Conservation (phyloP, 2,329 filamentous ascomycete genomes). For the Amauroascus niger region DNA sequence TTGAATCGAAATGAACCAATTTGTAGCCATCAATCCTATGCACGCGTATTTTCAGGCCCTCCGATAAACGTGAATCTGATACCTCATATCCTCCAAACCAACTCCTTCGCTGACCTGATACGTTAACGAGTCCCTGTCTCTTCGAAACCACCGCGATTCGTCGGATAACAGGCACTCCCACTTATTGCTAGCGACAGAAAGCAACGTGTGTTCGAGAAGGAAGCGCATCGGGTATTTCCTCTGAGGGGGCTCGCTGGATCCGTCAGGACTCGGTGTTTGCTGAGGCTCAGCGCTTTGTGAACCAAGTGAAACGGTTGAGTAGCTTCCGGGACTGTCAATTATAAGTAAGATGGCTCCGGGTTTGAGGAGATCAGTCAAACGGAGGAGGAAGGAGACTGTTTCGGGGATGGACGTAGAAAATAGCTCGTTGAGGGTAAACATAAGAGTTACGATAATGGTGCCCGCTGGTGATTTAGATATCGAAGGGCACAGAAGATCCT, state of each 20-base stretch:
- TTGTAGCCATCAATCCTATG: neutral
- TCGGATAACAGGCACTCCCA: conserved; percentile 70
- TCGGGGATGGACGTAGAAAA: conserved; percentile 67
- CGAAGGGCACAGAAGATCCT: conserved; percentile 25
- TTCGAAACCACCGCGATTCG: conserved; percentile 77
- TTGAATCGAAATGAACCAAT: too few relatives aligned
- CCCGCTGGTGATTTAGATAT: neutral
- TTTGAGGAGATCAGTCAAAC: conserved; percentile 51
- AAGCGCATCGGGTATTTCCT: conserved; percentile 85
- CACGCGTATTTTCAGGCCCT: conserved; percentile 19
- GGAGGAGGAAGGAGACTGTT: conserved; percentile 66
- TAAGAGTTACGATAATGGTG: conserved; percentile 58
- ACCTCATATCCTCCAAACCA: conserved; percentile 85
- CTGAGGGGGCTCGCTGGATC: conserved; percentile 21
- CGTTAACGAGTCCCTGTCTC: conserved; percentile 50
- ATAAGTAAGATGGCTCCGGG: conserved; percentile 64
- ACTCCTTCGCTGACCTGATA: conserved; percentile 88
- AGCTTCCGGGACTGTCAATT: conserved; percentile 86
- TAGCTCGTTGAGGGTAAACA: conserved; percentile 94
- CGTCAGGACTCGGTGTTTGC: neutral
- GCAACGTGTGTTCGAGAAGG: conserved; percentile 72
- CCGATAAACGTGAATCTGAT: conserved; percentile 77
- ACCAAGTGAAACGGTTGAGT: conserved; percentile 69
- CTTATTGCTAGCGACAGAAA: conserved; percentile 39
- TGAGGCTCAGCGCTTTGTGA: neutral